Evolutionary conservation across 306 rosid species (phyloP).

Genomic region (Gynostemma pentaphyllum): DNA sequence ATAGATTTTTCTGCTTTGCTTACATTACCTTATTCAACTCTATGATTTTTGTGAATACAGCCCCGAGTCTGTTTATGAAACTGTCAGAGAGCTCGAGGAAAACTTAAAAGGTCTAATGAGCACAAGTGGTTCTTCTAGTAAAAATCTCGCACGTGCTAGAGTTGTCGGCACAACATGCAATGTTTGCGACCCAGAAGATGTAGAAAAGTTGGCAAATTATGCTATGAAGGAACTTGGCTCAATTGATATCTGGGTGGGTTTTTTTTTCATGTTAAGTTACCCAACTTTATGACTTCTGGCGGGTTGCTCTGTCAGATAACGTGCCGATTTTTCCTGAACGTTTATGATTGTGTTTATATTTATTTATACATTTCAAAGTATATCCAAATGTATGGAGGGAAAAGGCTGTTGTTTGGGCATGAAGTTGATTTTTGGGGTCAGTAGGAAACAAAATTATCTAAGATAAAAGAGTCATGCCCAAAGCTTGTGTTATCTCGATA

Average conservation of each 20-base stretch:
- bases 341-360: neutral
- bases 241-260: constrained; percentile 82
- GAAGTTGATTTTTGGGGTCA: neutral
- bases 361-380: neutral
- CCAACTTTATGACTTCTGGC: neutral
- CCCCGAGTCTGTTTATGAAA: constrained; percentile 55
- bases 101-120: constrained; percentile 49
- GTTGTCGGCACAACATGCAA: constrained; percentile 80
- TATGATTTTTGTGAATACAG: constrained; percentile 46
- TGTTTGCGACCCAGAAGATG: constrained; percentile 69
- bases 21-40: neutral
- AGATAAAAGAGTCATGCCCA: neutral
- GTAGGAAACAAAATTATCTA: neutral
- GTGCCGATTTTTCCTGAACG: neutral
- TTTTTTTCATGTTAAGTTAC: constrained; percentile 9
- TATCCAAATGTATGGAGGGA: too few species aligned
- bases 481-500: neutral
- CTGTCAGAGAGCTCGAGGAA: constrained; percentile 76
- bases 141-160: constrained; percentile 50
- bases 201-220: constrained; percentile 55
- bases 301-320: neutral
- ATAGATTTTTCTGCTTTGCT: neutral
- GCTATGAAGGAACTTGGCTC: constrained; percentile 55
- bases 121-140: constrained; percentile 41
- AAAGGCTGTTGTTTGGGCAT: neutral